Evolutionary conservation across 2,329 filamentous ascomycete genomes (phyloP).

Genomic region (Decorospora gaudefroyi): DNA sequence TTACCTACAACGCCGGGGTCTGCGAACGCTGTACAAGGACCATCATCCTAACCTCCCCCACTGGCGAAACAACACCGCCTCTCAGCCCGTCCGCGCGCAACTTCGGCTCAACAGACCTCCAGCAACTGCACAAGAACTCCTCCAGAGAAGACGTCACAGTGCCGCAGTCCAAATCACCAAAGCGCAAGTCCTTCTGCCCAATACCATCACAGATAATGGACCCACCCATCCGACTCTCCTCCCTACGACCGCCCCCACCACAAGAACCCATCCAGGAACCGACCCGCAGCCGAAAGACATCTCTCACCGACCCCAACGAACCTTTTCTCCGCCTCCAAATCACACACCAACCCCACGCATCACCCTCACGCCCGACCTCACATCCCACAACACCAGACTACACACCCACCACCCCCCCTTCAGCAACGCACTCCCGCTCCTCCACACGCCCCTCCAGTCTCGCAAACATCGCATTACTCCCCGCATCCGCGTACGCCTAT

Average conservation of each 20-base stretch:
- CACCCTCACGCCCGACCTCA: constrained; percentile 15
- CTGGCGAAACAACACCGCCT: constrained; percentile 35
- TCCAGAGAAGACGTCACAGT: constrained; percentile 18
- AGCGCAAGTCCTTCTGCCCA: constrained; percentile 23
- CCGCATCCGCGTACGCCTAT: constrained; percentile 18
- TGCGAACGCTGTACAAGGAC: constrained; percentile 41
- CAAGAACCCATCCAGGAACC: constrained; percentile 16
- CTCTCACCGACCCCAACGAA: constrained; percentile 39
- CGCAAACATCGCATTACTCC: constrained; percentile 32
- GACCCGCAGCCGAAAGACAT: constrained; percentile 31
- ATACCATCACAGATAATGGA: constrained; percentile 30
- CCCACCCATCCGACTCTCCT: constrained; percentile 41
- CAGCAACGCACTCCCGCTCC: constrained; percentile 26
- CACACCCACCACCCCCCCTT: constrained; percentile 31
- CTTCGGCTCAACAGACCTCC: constrained; percentile 30
- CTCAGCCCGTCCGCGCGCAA: constrained; percentile 31
- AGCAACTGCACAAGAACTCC: constrained; percentile 25
- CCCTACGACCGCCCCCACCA: constrained; percentile 30
- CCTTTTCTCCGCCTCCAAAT: constrained; percentile 37
- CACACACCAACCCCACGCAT: constrained; percentile 21
- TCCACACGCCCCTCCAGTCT: constrained; percentile 32
- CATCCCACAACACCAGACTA: constrained; percentile 25
- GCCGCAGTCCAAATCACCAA: constrained; percentile 24
- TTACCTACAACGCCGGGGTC: constrained; percentile 34
- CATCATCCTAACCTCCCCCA: constrained; percentile 25